phyloP scores from a whole-genome alignment of 2,329 filamentous ascomycete genomes.

The Rhynchosporium graminicola region DNA sequence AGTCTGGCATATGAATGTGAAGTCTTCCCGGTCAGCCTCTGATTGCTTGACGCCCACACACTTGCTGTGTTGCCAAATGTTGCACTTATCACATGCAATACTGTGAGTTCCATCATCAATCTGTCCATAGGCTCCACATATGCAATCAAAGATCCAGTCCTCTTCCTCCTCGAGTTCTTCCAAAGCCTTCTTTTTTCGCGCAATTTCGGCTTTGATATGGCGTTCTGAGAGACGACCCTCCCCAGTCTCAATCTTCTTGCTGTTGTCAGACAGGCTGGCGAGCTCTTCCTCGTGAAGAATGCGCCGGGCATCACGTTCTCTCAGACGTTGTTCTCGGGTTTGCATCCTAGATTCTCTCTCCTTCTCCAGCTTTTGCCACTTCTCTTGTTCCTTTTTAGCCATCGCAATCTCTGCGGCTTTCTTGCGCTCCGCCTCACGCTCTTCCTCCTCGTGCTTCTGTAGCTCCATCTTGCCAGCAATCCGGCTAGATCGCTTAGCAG shows the following conservation, averaged over 20 bases:
- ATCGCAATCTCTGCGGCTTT: conserved; percentile 63
- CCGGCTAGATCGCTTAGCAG: conserved; percentile 89
- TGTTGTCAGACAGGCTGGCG: conserved; percentile 74
- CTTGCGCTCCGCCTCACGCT: conserved; percentile 69
- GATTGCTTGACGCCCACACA: conserved; percentile 79
- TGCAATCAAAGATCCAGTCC: conserved; percentile 93
- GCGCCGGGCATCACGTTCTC: conserved; percentile 81
- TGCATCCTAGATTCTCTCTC: conserved; percentile 78
- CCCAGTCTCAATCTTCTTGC: conserved; percentile 57
- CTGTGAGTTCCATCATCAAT: conserved; percentile 95
- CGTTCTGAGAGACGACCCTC: conserved; percentile 72
- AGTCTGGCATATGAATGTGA: conserved; percentile 79
- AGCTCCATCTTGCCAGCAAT: conserved; percentile 80
- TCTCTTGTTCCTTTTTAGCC: conserved; percentile 67
- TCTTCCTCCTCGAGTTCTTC: conserved; percentile 69
- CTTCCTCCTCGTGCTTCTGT: conserved; percentile 71
- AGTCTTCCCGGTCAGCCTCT: conserved; percentile 82
- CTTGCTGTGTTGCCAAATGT: conserved; percentile 94
- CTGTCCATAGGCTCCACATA: conserved; percentile 86
- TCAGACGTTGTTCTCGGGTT: conserved; percentile 82
- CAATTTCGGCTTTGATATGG: conserved; percentile 78
- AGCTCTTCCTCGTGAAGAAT: conserved; percentile 84
- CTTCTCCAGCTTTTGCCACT: conserved; percentile 59
- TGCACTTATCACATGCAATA: conserved; percentile 90
- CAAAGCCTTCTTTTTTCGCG: conserved; percentile 75